These are phyloP conservation scores for Piromyces sp. DNA, from an alignment of 192 early-diverging fungal genomes.

Conservation along the genomic window DNA sequence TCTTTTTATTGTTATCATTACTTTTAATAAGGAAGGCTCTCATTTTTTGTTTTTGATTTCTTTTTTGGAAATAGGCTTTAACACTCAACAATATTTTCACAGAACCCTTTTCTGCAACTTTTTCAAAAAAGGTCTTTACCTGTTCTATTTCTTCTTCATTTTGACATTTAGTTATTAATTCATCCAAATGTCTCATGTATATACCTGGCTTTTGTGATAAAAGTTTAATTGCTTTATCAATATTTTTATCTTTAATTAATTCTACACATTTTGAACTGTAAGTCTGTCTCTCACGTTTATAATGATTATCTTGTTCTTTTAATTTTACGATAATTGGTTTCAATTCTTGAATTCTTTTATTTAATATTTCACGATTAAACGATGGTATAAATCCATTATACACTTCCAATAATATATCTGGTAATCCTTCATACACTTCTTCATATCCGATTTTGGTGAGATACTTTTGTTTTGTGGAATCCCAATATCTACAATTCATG, in stretches of 20 bases:
- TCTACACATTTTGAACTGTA: background rate
- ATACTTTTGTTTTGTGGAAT: background rate
- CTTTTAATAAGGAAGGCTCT: background rate
- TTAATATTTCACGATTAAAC: background rate
- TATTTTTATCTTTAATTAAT: background rate
- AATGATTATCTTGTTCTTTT: background rate
- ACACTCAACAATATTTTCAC: background rate
- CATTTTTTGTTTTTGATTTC: background rate
- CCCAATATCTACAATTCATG: background rate
- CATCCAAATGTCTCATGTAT: background rate
- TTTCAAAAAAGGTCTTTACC: background rate
- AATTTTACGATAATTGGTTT: background rate
- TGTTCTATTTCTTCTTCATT: background rate
- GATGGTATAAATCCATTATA: background rate
- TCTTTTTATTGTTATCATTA: background rate
- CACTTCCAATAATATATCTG: background rate
- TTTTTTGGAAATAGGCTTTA: background rate
- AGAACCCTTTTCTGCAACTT: background rate
- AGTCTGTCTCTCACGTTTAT: background rate
- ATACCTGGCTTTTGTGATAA: background rate
- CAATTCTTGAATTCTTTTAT: background rate
- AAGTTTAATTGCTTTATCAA: background rate
- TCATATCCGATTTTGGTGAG: background rate
- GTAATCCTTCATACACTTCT: background rate
- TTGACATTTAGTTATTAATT: background rate